A percentile compares a stretch with the other conserved stretches of the same genome.
Evolutionary conservation across 495 filamentous ascomycete species (phyloP).

Genomic region (Aspergillus sclerotioniger): DNA sequence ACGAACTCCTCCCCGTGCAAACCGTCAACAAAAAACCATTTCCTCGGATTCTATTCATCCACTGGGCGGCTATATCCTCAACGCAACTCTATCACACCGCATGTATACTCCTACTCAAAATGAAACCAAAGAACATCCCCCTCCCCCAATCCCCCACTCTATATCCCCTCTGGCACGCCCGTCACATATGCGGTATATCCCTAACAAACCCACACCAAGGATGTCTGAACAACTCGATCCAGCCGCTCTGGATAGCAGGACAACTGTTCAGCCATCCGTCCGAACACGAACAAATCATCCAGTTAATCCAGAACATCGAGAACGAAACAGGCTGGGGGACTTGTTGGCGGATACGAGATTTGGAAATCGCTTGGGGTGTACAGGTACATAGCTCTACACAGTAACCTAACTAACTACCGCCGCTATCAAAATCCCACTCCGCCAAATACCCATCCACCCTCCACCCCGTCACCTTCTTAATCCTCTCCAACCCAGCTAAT

Average conservation of each 20-base stretch:
- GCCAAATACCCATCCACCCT: slow-evolving; percentile 19
- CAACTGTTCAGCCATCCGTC: slow-evolving; percentile 42
- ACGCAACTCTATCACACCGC: slow-evolving; percentile 51
- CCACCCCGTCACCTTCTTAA: slow-evolving; percentile 35
- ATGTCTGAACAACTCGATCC: slow-evolving; percentile 49
- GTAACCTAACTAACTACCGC: too few species aligned
- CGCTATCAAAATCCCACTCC: too few species aligned
- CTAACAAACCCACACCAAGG: slow-evolving; percentile 46
- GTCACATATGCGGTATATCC: slow-evolving; percentile 48
- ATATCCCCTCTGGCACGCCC: slow-evolving; percentile 46
- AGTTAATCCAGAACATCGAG: slow-evolving; percentile 44
- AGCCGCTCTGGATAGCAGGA: slow-evolving; percentile 50
- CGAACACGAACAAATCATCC: slow-evolving; percentile 42
- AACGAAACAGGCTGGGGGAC: slow-evolving; percentile 45
- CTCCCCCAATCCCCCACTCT: slow-evolving; percentile 23
- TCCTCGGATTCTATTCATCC: slow-evolving; percentile 42
- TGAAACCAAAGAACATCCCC: slow-evolving; percentile 34
- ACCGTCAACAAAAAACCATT: slow-evolving; percentile 37
- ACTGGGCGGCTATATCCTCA: slow-evolving; percentile 49
- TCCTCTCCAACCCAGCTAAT: slow-evolving; percentile 26
- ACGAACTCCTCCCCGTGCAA: slow-evolving; percentile 38
- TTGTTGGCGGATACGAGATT: slow-evolving; percentile 45
- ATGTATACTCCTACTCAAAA: slow-evolving; percentile 43
- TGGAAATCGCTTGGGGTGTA: slow-evolving; percentile 47
- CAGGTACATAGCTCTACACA: too few species aligned